Conservation (phyloP, 805 yeast species). For the Myxozyma sirexii region DNA sequence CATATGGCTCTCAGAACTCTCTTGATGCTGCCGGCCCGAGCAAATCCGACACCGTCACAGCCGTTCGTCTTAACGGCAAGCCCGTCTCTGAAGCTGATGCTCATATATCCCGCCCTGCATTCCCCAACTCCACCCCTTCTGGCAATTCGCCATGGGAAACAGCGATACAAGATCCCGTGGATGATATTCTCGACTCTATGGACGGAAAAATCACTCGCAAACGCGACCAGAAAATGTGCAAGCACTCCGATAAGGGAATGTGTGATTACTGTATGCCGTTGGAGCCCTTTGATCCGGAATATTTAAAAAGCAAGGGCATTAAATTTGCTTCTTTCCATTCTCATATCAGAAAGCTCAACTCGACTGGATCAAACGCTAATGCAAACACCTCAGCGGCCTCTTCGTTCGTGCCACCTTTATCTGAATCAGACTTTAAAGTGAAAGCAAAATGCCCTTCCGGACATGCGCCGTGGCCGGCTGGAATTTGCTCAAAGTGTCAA, state of each 20-base stretch:
- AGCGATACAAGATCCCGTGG: slow-evolving; percentile 65
- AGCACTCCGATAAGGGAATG: slow-evolving; percentile 93
- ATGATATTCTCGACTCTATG: slow-evolving; percentile 62
- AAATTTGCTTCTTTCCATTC: slow-evolving; percentile 91
- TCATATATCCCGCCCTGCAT: slow-evolving; percentile 9
- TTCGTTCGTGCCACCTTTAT: slow-evolving; percentile 79
- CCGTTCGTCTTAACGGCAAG: slow-evolving; percentile 31
- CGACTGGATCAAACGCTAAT: slow-evolving; percentile 58
- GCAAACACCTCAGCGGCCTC: slow-evolving; percentile 40
- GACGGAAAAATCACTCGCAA: slow-evolving; percentile 74
- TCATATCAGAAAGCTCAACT: slow-evolving; percentile 70
- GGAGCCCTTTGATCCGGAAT: slow-evolving; percentile 89
- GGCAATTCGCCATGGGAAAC: slow-evolving; percentile 30
- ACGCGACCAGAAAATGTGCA: slow-evolving; percentile 62
- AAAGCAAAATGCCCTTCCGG: slow-evolving; percentile 67
- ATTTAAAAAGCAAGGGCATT: slow-evolving; percentile 71
- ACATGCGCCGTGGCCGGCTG: slow-evolving; percentile 91
- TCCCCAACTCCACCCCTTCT: slow-evolving; percentile 10
- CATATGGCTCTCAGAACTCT: slow-evolving; percentile 1
- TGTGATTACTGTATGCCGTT: slow-evolving; percentile 95
- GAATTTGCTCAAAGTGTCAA: slow-evolving; percentile 95
- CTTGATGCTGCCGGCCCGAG: slow-evolving; percentile 5
- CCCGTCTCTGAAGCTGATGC: slow-evolving; percentile 33
- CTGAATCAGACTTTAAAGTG: slow-evolving; percentile 70
- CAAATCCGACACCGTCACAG: slow-evolving; percentile 7